Evolutionary conservation across 495 filamentous ascomycete species (phyloP), one percentile per base, ranked within the genome.

Genomic region (Symbiotaphrina buchneri): DNA sequence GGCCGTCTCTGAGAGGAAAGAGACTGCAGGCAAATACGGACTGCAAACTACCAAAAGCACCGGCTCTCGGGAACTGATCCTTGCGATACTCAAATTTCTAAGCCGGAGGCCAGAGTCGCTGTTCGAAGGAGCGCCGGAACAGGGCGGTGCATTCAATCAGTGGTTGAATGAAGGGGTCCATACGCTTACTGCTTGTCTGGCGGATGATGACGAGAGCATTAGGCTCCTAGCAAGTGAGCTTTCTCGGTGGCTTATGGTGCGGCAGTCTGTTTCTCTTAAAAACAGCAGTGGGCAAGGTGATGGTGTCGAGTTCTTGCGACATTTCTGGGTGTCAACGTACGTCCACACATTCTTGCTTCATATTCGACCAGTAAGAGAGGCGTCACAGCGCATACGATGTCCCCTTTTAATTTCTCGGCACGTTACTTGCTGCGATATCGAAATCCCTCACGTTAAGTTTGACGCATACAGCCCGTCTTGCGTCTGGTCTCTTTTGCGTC

Each of bases 251-350:
- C n/a, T n/a, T 2, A 8, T 32, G 8, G 30, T 22, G 13, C 22
- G 25, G 8, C 20, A 32, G 10, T 21, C 18, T 19, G 10, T 32
- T 8, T 22, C 25, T 2, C 18, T 22, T 22, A 17, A 10, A 13
- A 14, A 32, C 2, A 22, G 25, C 10, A 22, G 11, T 8, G 10
- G 30, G 22, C 18, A 32, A 23, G 17, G 30, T 14, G 30, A 22
- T 14, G 10, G n/a, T n/a, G n/a, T n/a, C n/a, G n/a, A n/a, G n/a
- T n/a, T n/a, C n/a, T n/a, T n/a, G n/a, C n/a, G n/a, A n/a, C n/a
- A 52, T 30, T 66, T 66, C 33, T 67, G 64, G 62, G 55, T 47
- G 34, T 40, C 61, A 19, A 65, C 61, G 57, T 67, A 48, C 41
- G 61, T 54, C 28, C 28, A 23, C 18, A 14, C 22, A 23, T 2